Conservation (phyloP, 75 land plant genomes). For the Pinus tabuliformis region DNA sequence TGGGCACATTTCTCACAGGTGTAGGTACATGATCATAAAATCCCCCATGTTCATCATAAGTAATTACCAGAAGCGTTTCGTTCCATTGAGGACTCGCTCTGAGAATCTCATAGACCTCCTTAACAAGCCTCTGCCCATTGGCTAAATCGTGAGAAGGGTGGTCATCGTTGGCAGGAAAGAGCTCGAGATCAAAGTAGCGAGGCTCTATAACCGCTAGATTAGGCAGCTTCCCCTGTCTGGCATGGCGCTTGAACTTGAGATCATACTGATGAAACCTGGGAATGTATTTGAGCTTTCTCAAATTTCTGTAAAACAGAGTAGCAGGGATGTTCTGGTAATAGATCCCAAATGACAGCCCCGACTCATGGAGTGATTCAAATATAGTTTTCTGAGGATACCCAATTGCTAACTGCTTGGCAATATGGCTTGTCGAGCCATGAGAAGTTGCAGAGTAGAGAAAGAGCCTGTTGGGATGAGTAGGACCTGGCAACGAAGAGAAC, state of each 20-base stretch:
- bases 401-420: constrained; percentile 26
- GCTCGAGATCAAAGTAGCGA: constrained; percentile 54
- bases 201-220: constrained; percentile 68
- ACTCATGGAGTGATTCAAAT: constrained; percentile 79
- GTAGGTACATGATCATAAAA: constrained; percentile 83
- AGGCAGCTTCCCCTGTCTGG: constrained; percentile 54
- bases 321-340: constrained; percentile 13
- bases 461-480: constrained; percentile 21
- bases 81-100: constrained; percentile 79
- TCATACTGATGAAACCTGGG: constrained; percentile 42
- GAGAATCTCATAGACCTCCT: constrained; percentile 74
- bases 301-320: constrained; percentile 69
- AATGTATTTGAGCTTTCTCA: constrained; percentile 56
- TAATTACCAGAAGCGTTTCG: constrained; percentile 50
- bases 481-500: no score
- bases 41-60: constrained; percentile 84
- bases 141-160: constrained; percentile 77
- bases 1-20: constrained; percentile 58
- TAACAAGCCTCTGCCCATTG: constrained; percentile 67
- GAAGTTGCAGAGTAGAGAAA: constrained; percentile 92
- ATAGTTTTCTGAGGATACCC: constrained; percentile 90
- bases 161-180: constrained; percentile 66
- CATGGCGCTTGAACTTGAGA: constrained; percentile 42
- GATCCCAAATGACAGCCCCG: constrained; percentile 75
- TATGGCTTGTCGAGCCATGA: constrained; percentile 60